Evolutionary conservation across 2,329 filamentous ascomycete species (phyloP), one percentile per base, ranked within the genome.

Genomic region (Ophiocordyceps camponoti-floridani): DNA sequence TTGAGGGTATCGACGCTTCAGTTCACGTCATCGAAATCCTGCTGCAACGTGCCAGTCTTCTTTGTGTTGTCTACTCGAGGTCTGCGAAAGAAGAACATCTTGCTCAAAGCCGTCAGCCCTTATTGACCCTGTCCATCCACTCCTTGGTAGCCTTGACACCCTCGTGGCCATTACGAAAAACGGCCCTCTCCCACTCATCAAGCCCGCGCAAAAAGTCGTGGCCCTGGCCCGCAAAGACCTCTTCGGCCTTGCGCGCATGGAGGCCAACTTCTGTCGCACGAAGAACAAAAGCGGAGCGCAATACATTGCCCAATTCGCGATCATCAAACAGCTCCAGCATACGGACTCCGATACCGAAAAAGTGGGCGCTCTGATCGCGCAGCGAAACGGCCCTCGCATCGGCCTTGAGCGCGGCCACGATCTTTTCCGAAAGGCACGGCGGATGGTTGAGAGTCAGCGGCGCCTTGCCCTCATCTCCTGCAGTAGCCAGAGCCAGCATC

Each of bases 261-360:
- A 96, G 76, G 6, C 84, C 84, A 43, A 96, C 84, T 49, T 93
- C 85, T 2, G 77, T 73, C 1, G 87, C 84, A 42, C 91, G 72
- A 43, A 75, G 72, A 51, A 88, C 85, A 62, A 93, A 96, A 0
- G 85, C 87, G 66, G 82, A 70, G 46, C 75, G 71, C 52, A 89
- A 60, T 18, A 91, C 77, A 50, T 84, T 74, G 46, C 86, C 84
- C 46, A 95, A 79, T 47, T 77, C 75, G 41, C 60, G 59, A 60
- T 94, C 88, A 47, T 95, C 88, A 49, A 94, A 94, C 0, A 98
- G 63, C 47, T 95, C 88, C 48, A 96, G 68, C 62, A 95, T 87
- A 44, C 85, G 75, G 41, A 84, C 81, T 4, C 84, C 86, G 4
- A 96, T 72, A 23, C 77, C 79, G 64, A 94, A 96, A 54, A 94